Evolutionary conservation across 2,329 filamentous ascomycete genomes (phyloP).

Genomic region (Helotiales sp.): DNA sequence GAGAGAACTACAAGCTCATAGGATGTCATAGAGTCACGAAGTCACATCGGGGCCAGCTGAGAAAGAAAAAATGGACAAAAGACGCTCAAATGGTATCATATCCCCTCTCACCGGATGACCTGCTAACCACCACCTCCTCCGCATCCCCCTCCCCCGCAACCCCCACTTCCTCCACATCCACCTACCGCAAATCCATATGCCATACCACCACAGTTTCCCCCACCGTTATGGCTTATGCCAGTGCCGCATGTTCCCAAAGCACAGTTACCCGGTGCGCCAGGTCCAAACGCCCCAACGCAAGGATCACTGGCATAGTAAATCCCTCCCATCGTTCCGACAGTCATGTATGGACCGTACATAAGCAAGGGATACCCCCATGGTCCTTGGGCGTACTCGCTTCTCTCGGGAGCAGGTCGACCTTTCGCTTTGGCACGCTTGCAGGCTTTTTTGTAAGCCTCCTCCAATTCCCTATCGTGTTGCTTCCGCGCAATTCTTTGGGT

Average conservation of each 20-base stretch:
- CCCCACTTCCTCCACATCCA: slow-evolving; percentile 22
- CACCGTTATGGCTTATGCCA: slow-evolving; percentile 29
- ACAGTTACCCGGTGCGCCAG: slow-evolving; percentile 50
- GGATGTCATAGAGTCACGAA: too few species aligned
- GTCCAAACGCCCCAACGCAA: slow-evolving; percentile 42
- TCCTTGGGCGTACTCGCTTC: slow-evolving; percentile 53
- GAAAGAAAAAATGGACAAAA: background rate
- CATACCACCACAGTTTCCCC: slow-evolving; percentile 48
- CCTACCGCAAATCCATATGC: slow-evolving; percentile 11
- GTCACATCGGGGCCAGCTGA: too few species aligned
- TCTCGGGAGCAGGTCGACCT: slow-evolving; percentile 53
- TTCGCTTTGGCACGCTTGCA: slow-evolving; percentile 55
- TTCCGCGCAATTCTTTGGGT: slow-evolving; percentile 36
- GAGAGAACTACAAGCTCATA: too few species aligned
- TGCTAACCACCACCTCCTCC: background rate
- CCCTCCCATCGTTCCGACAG: slow-evolving; percentile 48
- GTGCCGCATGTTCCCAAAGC: slow-evolving; percentile 55
- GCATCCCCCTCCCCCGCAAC: background rate
- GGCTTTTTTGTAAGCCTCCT: slow-evolving; percentile 62
- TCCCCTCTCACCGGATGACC: background rate
- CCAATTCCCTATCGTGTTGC: slow-evolving; percentile 49
- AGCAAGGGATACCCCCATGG: slow-evolving; percentile 56
- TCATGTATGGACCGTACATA: slow-evolving; percentile 54
- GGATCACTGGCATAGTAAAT: slow-evolving; percentile 55
- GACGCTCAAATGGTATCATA: slow-evolving; percentile 7